These are phyloP conservation scores for Aspergillus ochraceoroseus DNA, from an alignment of 2,329 filamentous ascomycete species.

Conservation along the genomic window DNA sequence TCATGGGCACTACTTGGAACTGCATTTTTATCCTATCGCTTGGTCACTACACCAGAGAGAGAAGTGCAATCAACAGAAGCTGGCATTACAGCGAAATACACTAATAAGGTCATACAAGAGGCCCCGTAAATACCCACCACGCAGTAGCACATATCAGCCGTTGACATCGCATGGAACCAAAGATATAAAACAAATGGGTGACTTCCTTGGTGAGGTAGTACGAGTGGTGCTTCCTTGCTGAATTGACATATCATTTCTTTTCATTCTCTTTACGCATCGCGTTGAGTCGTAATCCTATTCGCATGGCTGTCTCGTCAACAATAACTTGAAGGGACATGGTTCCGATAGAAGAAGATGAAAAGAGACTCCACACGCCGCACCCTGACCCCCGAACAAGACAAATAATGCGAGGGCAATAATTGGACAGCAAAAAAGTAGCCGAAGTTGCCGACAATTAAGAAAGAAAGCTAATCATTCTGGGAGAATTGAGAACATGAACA, in stretches of 20 bases:
- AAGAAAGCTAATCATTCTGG: slow-evolving; percentile 13
- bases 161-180: neutral
- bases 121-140: neutral
- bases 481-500: no score
- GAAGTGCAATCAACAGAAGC: neutral
- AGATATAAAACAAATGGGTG: neutral
- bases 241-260: slow-evolving; percentile 11
- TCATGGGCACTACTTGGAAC: no score
- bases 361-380: slow-evolving; percentile 28
- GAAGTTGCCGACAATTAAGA: slow-evolving; percentile 11
- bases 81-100: slow-evolving; percentile 1
- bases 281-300: slow-evolving; percentile 25
- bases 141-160: neutral
- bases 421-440: slow-evolving; percentile 15
- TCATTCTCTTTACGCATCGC: slow-evolving; percentile 12
- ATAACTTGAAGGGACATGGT: slow-evolving; percentile 22
- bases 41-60: no score
- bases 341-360: slow-evolving; percentile 25
- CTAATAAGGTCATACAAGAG: neutral
- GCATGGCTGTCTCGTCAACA: slow-evolving; percentile 27
- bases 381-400: slow-evolving; percentile 24
- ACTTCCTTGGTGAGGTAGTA: neutral
- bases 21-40: no score
- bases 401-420: slow-evolving; percentile 19
- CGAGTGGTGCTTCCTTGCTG: neutral